Evolutionary conservation across 371 early-diverging fungal species (phyloP).

Genomic region (Fennellomyces sp.): DNA sequence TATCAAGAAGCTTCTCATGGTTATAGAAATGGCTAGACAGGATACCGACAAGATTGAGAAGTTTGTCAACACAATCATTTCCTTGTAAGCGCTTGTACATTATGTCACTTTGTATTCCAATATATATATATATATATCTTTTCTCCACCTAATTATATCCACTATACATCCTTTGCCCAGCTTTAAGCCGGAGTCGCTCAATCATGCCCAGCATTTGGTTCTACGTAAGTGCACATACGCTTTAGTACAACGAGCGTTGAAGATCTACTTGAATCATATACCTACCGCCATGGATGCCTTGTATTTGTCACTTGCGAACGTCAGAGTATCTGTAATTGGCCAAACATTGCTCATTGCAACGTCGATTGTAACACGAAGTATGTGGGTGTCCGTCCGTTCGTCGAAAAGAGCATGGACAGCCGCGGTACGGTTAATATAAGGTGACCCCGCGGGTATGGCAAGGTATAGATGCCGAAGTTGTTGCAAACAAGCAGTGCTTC

Average conservation of each 20-base stretch:
- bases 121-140: neutral
- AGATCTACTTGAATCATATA: too few species aligned
- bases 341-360: neutral
- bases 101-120: neutral
- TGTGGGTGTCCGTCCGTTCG: neutral
- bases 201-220: too few species aligned
- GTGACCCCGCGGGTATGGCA: too few species aligned
- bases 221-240: too few species aligned
- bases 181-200: too few species aligned
- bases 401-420: neutral
- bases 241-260: too few species aligned
- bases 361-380: neutral
- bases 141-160: neutral
- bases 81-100: conserved; percentile 19
- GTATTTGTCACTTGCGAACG: neutral
- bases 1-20: conserved; percentile 89
- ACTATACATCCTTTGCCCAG: too few species aligned
- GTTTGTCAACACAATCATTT: conserved; percentile 59
- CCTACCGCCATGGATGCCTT: too few species aligned
- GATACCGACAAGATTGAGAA: conserved; percentile 68
- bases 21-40: conserved; percentile 89
- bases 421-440: too few species aligned
- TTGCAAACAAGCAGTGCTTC: too few species aligned
- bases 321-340: neutral
- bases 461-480: too few species aligned